A percentile compares a stretch with the other conserved stretches of the same genome.
phyloP scores from a whole-genome alignment of 768 basidiomycete genomes.

The Boletus reticuloceps region DNA sequence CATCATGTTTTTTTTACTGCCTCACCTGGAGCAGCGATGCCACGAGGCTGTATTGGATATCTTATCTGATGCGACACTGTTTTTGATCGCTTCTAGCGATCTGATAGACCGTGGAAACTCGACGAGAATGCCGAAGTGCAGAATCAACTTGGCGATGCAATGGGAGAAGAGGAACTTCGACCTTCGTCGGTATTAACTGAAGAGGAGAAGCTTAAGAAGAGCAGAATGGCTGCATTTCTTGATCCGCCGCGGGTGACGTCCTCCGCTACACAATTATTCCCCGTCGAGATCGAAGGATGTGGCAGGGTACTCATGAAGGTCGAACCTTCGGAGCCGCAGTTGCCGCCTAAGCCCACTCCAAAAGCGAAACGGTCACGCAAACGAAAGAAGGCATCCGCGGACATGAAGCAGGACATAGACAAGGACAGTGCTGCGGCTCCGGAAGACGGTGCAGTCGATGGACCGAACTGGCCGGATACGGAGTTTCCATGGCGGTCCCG shows the following conservation, averaged over 20 bases:
- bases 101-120: slow-evolving; percentile 22
- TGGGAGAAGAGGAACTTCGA: slow-evolving; percentile 10
- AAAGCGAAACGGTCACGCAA: slow-evolving; percentile 46
- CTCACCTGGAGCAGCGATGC: too few species aligned
- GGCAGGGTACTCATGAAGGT: slow-evolving; percentile 70
- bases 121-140: slow-evolving; percentile 15
- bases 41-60: slow-evolving; percentile 7
- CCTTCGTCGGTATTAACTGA: slow-evolving; percentile 36
- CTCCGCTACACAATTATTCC: slow-evolving; percentile 45
- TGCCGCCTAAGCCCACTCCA: slow-evolving; percentile 26
- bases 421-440: slow-evolving; percentile 11
- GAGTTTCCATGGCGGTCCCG: slow-evolving; percentile 78
- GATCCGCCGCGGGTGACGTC: slow-evolving; percentile 35
- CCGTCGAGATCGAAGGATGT: slow-evolving; percentile 63
- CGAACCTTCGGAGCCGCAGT: slow-evolving; percentile 38
- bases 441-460: slow-evolving; percentile 38
- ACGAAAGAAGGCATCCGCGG: slow-evolving; percentile 45
- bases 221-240: slow-evolving; percentile 67
- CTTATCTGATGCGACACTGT: slow-evolving; percentile 8
- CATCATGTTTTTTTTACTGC: background rate
- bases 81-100: slow-evolving; percentile 19
- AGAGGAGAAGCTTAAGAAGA: slow-evolving; percentile 64
- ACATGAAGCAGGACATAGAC: slow-evolving; percentile 19
- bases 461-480: slow-evolving; percentile 75
- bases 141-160: slow-evolving; percentile 9